These are phyloP conservation scores for Botrytis byssoidea DNA, from an alignment of 2,329 filamentous ascomycete species.

Conservation along the genomic window DNA sequence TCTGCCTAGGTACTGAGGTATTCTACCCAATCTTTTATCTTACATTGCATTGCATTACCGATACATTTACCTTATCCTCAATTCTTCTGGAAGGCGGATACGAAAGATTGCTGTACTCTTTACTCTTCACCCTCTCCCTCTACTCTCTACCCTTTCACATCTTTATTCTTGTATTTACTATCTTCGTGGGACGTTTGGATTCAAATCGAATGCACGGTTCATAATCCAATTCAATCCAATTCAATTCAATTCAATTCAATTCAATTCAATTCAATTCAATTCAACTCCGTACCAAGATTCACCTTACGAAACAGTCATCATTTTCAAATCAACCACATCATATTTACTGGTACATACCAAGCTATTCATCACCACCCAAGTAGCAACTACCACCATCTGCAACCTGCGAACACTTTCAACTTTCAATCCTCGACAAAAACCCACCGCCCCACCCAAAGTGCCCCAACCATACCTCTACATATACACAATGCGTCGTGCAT, in stretches of 20 bases:
- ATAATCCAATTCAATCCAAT: not conserved
- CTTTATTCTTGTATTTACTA: not conserved
- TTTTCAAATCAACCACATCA: not conserved
- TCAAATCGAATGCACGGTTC: not conserved
- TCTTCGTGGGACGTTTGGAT: not conserved
- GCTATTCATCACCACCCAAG: not conserved
- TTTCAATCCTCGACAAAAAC: conserved; percentile 16
- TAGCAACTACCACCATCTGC: conserved; percentile 15
- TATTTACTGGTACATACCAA: not conserved
- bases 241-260: not conserved
- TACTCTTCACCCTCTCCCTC: not conserved
- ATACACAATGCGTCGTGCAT: conserved; percentile 37
- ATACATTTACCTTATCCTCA: not conserved
- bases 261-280: not conserved
- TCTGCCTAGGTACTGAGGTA: not conserved
- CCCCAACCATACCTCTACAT: not conserved
- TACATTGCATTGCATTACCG: conserved; percentile 1
- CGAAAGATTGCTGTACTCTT: not conserved
- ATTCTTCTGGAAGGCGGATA: not conserved
- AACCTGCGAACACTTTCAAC: conserved; percentile 5
- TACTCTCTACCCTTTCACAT: not conserved
- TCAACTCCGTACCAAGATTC: not conserved
- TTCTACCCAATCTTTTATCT: not conserved
- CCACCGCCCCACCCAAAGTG: conserved; percentile 15
- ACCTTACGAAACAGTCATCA: not conserved